Evolutionary conservation across 148 eudicot species (phyloP).

Genomic region (Agrostemma githago): DNA sequence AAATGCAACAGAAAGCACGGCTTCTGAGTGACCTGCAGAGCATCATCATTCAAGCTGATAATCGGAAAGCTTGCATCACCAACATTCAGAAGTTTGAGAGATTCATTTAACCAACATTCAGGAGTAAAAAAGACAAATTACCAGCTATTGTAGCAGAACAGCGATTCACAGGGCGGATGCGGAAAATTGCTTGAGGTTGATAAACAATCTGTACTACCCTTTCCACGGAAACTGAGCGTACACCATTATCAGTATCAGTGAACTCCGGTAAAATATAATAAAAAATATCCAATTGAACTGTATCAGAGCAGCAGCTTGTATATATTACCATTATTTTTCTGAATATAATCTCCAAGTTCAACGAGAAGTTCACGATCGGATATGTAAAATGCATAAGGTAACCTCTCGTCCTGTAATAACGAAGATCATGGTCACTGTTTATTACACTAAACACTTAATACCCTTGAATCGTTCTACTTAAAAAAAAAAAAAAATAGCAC

Average conservation of each 20-base stretch:
- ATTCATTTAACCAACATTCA: too few relatives aligned
- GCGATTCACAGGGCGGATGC: conserved; percentile 91
- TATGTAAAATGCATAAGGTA: conserved; percentile 90
- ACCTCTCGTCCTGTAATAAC: conserved; percentile 68
- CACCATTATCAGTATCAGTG: conserved; percentile 18
- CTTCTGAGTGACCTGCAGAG: conserved; percentile 77
- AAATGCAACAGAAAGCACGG: conserved; percentile 92
- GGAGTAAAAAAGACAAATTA: conserved; percentile 16
- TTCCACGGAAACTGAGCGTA: conserved; percentile 86
- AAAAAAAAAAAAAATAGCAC: not conserved
- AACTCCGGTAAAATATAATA: not conserved
- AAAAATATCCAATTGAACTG: not conserved
- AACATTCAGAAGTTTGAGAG: not conserved
- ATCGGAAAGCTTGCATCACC: not conserved
- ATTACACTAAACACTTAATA: not conserved
- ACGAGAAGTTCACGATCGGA: conserved; percentile 77
- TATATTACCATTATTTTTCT: conserved; percentile 68
- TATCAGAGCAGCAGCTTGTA: not conserved
- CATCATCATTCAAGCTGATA: not conserved
- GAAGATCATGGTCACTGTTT: conserved; percentile 8
- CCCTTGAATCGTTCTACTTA: too few relatives aligned
- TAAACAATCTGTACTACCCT: conserved; percentile 82
- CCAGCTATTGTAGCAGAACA: conserved; percentile 95
- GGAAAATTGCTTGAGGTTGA: conserved; percentile 94
- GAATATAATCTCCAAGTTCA: conserved; percentile 64